These are phyloP conservation scores for Anastatica hierochuntica DNA, from an alignment of 345 rosid genomes.

Conservation along the genomic window DNA sequence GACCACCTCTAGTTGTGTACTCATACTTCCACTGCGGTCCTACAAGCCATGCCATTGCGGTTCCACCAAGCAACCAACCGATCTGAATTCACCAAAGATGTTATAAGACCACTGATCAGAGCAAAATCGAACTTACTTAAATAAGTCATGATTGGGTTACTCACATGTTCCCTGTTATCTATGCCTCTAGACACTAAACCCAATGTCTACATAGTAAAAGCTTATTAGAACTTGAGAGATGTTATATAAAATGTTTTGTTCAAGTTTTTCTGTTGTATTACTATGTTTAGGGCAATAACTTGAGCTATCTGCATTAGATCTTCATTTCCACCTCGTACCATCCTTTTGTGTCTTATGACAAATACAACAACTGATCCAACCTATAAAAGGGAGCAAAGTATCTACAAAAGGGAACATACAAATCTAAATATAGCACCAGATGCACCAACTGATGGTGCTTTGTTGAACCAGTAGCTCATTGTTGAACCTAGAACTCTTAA, in stretches of 20 bases:
- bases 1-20: slow-evolving; percentile 39
- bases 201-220: slow-evolving; percentile 41
- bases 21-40: slow-evolving; percentile 79
- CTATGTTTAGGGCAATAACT: no score
- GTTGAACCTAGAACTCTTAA: slow-evolving; percentile 60
- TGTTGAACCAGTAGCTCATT: slow-evolving; percentile 59
- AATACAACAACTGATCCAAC: slow-evolving; percentile 75
- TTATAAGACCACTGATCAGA: neutral
- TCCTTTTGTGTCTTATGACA: slow-evolving; percentile 48
- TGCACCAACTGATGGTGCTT: slow-evolving; percentile 78
- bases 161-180: slow-evolving; percentile 94
- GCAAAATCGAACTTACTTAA: neutral
- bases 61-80: slow-evolving; percentile 90
- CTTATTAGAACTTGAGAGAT: neutral
- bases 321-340: slow-evolving; percentile 43
- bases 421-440: slow-evolving; percentile 90
- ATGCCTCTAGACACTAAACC: slow-evolving; percentile 52
- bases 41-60: slow-evolving; percentile 58
- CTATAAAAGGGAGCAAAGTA: no score
- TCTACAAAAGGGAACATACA: slow-evolving; percentile 36
- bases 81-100: slow-evolving; percentile 30
- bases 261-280: neutral
- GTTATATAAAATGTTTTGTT: neutral
- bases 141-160: slow-evolving; percentile 23
- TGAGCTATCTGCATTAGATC: no score